Conservation (phyloP, 805 yeast species). For the Brettanomyces anomalus region DNA sequence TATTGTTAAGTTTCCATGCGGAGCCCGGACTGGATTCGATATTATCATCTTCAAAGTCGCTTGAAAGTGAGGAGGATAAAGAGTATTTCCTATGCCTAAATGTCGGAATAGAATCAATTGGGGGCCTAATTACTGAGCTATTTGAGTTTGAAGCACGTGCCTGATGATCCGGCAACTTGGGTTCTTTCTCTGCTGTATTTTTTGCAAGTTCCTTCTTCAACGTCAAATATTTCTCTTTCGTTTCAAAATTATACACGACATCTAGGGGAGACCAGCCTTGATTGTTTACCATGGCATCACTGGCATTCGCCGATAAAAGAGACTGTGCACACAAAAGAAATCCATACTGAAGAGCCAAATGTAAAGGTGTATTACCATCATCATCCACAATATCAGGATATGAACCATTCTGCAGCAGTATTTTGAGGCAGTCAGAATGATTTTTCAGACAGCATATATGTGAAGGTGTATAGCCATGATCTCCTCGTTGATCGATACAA, state of each 20-base stretch:
- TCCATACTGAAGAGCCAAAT: constrained; percentile 70
- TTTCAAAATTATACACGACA: constrained; percentile 44
- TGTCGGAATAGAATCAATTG: background rate
- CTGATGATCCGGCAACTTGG: constrained; percentile 5
- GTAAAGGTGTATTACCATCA: constrained; percentile 77
- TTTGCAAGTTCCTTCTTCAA: constrained; percentile 12
- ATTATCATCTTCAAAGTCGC: constrained; percentile 7
- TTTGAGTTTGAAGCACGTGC: constrained; percentile 12
- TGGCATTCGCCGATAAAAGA: constrained; percentile 40
- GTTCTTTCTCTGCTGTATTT: background rate
- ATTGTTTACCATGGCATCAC: constrained; percentile 39
- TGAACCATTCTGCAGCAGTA: constrained; percentile 68
- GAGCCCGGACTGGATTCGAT: background rate
- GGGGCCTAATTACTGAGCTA: constrained; percentile 1
- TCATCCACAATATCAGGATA: constrained; percentile 63
- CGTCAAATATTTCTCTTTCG: constrained; percentile 32
- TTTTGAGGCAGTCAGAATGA: constrained; percentile 50
- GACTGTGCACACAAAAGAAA: constrained; percentile 46
- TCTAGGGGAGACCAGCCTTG: constrained; percentile 63
- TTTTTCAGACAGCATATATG: constrained; percentile 59
- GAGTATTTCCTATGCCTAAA: constrained; percentile 7
- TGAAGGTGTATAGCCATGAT: constrained; percentile 49
- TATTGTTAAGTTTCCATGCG: no score
- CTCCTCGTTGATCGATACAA: constrained; percentile 39
- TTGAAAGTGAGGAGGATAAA: constrained; percentile 9